Evolutionary conservation across 2,329 filamentous ascomycete species (phyloP), one percentile per base, ranked within the genome.

Genomic region (Sporothrix pallida): DNA sequence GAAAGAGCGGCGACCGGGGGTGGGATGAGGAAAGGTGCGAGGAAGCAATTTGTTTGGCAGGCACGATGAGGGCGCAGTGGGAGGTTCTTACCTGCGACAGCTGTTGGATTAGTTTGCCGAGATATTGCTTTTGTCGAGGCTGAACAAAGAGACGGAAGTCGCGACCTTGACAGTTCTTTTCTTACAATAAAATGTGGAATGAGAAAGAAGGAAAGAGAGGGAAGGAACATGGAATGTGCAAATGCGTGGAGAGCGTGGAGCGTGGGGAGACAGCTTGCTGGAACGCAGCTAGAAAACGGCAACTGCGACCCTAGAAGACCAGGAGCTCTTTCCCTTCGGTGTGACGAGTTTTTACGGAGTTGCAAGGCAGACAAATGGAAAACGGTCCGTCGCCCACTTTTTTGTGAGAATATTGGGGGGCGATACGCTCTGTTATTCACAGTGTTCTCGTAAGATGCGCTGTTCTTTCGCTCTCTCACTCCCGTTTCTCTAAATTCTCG

Each of bases 1-100:
- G 74, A 76, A 75, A 73, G 68, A 52, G 74, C 69, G 62, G 58
- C 20, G 71, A 71, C 71, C 37, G 48, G 76, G 73, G 73, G 72
- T 54, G 70, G 72, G 46, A 67, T 67, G 71, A 44, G 71, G 37
- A n/a, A 46, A 72, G 42, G 50, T 20, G 50, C 62, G 23, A 62
- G 63, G 70, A 20, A 71, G 23, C 44, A 60, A 31, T 62, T 9
- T 73, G 71, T 69, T 68, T 72, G 58, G 70, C 48, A 72, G 46
- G 58, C 37, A 54, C 67, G 54, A 31, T 31, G 52, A 62, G 8
- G 46, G 63, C 8, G 63, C 44, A 62, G 23, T 31, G 37, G n/a
- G 62, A 44, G 56, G 58, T 62, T 60, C 65, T 67, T 31, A 67
- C 70, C 62, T 15, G 46, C 17, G 31, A 56, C 31, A 54, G 31